Base-by-base conservation (phyloP, 345 rosid genomes). In the Garcia nutans region DNA sequence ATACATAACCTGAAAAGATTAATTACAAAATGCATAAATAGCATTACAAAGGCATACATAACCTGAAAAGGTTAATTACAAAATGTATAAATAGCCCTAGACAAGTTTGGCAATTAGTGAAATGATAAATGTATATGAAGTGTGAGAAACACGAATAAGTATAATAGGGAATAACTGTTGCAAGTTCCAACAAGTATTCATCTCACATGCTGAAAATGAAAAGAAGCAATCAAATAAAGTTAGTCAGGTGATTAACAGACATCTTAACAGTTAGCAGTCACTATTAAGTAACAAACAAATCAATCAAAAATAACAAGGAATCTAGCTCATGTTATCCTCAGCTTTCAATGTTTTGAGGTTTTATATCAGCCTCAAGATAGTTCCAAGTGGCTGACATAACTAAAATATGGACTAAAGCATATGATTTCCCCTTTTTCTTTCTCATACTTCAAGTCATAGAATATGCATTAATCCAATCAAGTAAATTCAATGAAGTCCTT, bases 1-100 rank as follows among this genome's bases (percentile, higher is more conserved):
- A 77, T 71, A 77, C 75, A 77, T 77, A 58, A 93, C 91, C 99
- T 71, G 80, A n/a, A 65, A 71, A 75, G 44, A 4, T 33, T 33
- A 1, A 28, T 52, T n/a, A 23, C 33, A n/a, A 42, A 22, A 74
- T 24, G 8, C 37, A 41, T 3, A 50, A 15, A 56, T 54, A 71
- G 31, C 54, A 28, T 28, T 28, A 1, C 58, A 56, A 72, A 71
- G 28, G 66, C 8, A 77, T 71, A 77, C 75, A 77, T 77, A 58
- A 93, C 91, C 99, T 11, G 50, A 6, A 24, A 13, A 24, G 2
- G 19, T 22, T 15, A 64, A 13, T 41, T 19, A 63, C 33, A n/a
- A 42, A 22, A 74, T 24, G 8, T 23, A 41, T 3, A 50, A 15
- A 56, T 54, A 71, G 31, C 54, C 55, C 4, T 2, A 37, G 66